phyloP scores from a whole-genome alignment of 495 filamentous ascomycete species.

The Xylaria curta region DNA sequence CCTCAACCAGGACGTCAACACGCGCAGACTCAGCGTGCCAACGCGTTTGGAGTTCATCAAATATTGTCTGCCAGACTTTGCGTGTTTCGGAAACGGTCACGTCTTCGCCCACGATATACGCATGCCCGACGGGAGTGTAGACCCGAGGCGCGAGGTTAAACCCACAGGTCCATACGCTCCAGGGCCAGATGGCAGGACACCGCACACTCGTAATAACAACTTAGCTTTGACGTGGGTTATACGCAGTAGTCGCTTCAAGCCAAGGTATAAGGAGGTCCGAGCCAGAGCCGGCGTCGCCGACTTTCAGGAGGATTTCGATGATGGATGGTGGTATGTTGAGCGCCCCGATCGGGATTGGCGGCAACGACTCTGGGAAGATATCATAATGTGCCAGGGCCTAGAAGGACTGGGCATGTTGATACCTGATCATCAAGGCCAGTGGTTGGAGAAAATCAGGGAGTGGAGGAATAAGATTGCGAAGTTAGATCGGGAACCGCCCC shows the following conservation, averaged over 20 bases:
- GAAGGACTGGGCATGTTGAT: conserved; percentile 25
- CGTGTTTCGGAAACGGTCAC: neutral
- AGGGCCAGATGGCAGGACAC: neutral
- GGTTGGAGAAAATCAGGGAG: conserved; percentile 24
- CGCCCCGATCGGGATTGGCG: conserved; percentile 16
- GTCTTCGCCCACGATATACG: neutral
- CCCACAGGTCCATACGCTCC: conserved; percentile 9
- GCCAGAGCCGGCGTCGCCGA: conserved; percentile 17
- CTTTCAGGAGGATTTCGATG: conserved; percentile 3
- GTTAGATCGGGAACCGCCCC: conserved; percentile 7
- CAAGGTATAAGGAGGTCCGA: conserved; percentile 9
- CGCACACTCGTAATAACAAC: conserved; percentile 8
- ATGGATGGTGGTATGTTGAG: conserved; percentile 15
- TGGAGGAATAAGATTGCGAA: conserved; percentile 25
- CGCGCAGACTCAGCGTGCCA: conserved; percentile 27
- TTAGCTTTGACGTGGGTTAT: conserved; percentile 19
- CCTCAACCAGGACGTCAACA: conserved; percentile 21
- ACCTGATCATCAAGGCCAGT: conserved; percentile 10
- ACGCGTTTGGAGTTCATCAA: conserved; percentile 47
- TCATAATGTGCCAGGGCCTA: conserved; percentile 31
- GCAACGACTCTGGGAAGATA: conserved; percentile 25
- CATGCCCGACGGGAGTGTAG: neutral
- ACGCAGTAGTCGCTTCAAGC: conserved; percentile 16
- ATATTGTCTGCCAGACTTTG: conserved; percentile 44
- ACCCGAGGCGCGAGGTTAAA: conserved; percentile 13